Evolutionary conservation across 768 basidiomycete genomes (phyloP), one percentile per base, ranked within the genome.

Genomic region (Boletus edulis): DNA sequence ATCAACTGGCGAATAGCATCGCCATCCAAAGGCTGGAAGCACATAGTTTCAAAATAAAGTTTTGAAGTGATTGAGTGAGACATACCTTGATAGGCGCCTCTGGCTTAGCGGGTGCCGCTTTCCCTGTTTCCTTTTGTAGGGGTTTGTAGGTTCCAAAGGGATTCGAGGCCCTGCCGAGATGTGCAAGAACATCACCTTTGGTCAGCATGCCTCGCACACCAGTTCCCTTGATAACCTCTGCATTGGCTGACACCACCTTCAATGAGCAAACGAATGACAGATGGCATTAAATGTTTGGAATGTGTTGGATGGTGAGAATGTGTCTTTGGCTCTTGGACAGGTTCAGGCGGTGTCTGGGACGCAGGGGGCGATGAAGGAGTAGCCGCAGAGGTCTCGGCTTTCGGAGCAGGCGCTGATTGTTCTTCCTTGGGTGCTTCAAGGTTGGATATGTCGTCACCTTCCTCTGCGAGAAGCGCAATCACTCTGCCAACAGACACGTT

Each of bases 191-290:
- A 67, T 99, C 96, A 12, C 97, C 97, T 71, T 98, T 98, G 46
- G 95, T 98, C 56, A 98, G 71, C 88, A 94, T 95, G 14, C 97
- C 96, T 37, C 90, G 81, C 49, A 91, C 78, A 46, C 96, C 96
- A 3, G 94, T 96, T 7, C 90, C 94, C 58, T 86, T 87, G 68
- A 99, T 89, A 52, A 77, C 75, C 49, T 82, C 81, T 22, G 82
- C 73, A 57, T 86, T 78, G 6, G 75, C n/a, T 63, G 58, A 94
- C 75, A 47, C 72, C 74, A 37, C 69, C 64, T 64, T 90, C 71
- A 56, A 89, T 80, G n/a, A 81, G 71, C 15, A 96, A 78, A 52
- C 95, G 88, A 41, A 85, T 73, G 2, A 98, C 96, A 34, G 94
- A 96, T 8, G 96, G 96, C 75, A 98, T 91, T 34, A 97, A 74